A percentile compares a stretch with the other conserved stretches of the same genome.
Conservation (phyloP, 1,284 basidiomycete species). For the Ceratobasidium sp. region DNA sequence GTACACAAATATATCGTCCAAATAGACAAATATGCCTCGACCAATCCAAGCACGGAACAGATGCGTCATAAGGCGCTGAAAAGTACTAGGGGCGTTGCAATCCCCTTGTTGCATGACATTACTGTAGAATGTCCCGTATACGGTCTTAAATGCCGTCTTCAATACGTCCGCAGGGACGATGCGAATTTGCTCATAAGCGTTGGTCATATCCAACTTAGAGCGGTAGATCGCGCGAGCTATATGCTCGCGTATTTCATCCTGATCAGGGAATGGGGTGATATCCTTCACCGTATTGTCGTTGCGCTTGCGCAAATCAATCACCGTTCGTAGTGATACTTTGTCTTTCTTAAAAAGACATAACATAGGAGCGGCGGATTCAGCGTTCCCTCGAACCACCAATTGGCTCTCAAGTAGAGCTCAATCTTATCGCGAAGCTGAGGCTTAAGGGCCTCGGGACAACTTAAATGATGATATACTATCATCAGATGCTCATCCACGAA, state of each 20-base stretch:
- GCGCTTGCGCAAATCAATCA: too few species aligned
- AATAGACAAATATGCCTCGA: constrained; percentile 39
- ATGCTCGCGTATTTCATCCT: too few species aligned
- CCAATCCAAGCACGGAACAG: constrained; percentile 48
- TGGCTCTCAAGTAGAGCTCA: constrained; percentile 39
- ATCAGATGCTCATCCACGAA: constrained; percentile 15
- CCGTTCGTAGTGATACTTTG: too few species aligned
- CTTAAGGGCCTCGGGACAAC: constrained; percentile 15
- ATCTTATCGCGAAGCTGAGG: constrained; percentile 45
- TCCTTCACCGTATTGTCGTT: too few species aligned
- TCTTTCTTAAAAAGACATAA: too few species aligned
- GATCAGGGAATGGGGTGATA: too few species aligned
- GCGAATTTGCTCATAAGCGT: constrained; percentile 52
- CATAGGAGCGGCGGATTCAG: constrained; percentile 49
- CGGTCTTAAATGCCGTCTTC: constrained; percentile 44
- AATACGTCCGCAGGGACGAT: constrained; percentile 50
- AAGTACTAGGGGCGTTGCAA: too few species aligned
- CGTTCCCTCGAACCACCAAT: constrained; percentile 48
- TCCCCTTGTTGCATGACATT: too few species aligned
- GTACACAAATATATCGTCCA: constrained; percentile 44
- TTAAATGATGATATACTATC: not conserved
- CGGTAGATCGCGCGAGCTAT: too few species aligned
- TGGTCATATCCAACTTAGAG: constrained; percentile 50
- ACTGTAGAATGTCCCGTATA: too few species aligned
- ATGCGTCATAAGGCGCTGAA: constrained; percentile 49